phyloP scores from a whole-genome alignment of 306 rosid genomes.

The Potentilla sterilis region DNA sequence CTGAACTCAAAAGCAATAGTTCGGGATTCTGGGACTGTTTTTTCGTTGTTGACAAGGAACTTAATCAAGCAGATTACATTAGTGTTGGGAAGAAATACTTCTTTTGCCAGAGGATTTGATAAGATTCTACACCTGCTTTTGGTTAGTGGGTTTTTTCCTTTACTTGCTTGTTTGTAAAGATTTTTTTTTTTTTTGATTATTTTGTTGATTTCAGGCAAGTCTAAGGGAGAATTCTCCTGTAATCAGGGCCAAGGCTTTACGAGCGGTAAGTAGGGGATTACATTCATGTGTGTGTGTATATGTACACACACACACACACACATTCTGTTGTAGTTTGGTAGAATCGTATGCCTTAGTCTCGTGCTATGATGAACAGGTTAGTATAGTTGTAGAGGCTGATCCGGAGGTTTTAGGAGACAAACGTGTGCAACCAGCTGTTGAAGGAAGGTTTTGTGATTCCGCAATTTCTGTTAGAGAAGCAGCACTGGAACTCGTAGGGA shows the following conservation, averaged over 20 bases:
- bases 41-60: conserved; percentile 70
- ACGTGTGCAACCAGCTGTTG: conserved; percentile 80
- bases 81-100: conserved; percentile 82
- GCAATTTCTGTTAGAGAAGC: conserved; percentile 98
- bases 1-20: conserved; percentile 81
- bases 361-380: conserved; percentile 64
- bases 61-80: conserved; percentile 70
- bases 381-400: conserved; percentile 98
- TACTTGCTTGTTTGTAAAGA: conserved; percentile 23
- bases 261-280: conserved; percentile 58
- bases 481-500: conserved; percentile 96
- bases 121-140: conserved; percentile 80
- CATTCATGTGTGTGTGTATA: background rate
- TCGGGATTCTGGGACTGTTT: conserved; percentile 66
- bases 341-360: conserved; percentile 8
- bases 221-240: conserved; percentile 89
- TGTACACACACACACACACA: background rate
- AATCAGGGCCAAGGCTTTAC: conserved; percentile 91
- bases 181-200: background rate
- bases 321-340: conserved; percentile 5
- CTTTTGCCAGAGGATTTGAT: conserved; percentile 94
- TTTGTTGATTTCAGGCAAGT: conserved; percentile 55
- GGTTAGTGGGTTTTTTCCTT: conserved; percentile 57
- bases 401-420: conserved; percentile 94
- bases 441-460: conserved; percentile 95